Conservation (phyloP, 2,329 filamentous ascomycete species). For the Penicillium sp. region DNA sequence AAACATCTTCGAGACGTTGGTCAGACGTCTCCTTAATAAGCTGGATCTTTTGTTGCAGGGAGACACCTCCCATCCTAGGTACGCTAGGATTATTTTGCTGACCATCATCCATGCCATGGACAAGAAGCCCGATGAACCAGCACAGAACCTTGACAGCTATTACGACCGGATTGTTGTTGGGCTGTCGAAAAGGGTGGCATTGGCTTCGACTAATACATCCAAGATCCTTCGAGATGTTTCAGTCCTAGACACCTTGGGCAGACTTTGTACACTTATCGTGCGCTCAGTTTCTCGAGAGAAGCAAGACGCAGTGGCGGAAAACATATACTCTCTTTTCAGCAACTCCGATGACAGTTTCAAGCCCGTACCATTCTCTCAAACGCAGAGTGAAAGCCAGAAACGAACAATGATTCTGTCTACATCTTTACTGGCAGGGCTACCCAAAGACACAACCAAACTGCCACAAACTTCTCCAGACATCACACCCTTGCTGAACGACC, state of each 20-base stretch:
- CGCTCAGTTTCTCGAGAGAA: conserved; percentile 51
- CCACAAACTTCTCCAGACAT: conserved; percentile 31
- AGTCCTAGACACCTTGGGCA: conserved; percentile 57
- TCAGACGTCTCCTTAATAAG: conserved; percentile 61
- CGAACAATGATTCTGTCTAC: conserved; percentile 55
- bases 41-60: conserved; percentile 53
- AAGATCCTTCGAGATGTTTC: conserved; percentile 47
- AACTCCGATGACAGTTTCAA: conserved; percentile 27
- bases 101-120: conserved; percentile 61
- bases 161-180: conserved; percentile 50
- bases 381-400: conserved; percentile 30
- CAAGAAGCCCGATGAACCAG: conserved; percentile 41
- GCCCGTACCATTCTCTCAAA: conserved; percentile 31
- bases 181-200: conserved; percentile 38
- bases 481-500: conserved; percentile 31
- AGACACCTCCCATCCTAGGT: conserved; percentile 44
- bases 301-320: conserved; percentile 49
- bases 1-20: conserved; percentile 60
- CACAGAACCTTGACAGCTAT: conserved; percentile 42
- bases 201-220: conserved; percentile 32
- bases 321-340: conserved; percentile 52
- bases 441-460: conserved; percentile 29
- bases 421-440: conserved; percentile 53
- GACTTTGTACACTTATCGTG: conserved; percentile 58
- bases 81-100: conserved; percentile 57